These are phyloP conservation scores for Colletotrichum kahawae DNA, from an alignment of 2,329 filamentous ascomycete species.

Conservation along the genomic window DNA sequence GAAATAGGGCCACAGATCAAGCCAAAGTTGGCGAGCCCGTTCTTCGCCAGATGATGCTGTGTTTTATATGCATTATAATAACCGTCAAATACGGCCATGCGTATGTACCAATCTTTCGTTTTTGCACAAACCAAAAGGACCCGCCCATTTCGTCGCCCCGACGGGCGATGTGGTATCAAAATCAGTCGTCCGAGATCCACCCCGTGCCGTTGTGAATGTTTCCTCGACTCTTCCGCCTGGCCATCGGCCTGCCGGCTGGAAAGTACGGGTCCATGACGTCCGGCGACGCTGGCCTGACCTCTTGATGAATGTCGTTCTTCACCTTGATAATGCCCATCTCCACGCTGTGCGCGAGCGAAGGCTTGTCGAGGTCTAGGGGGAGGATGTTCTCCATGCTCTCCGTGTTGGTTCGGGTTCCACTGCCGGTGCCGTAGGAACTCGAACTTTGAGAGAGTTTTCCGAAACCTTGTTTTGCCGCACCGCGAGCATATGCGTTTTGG, in stretches of 20 bases:
- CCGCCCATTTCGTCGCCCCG: neutral
- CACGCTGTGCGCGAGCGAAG: conserved; percentile 9
- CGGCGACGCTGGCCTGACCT: neutral
- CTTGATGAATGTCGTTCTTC: neutral
- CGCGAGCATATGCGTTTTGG: conserved; percentile 8
- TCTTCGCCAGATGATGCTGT: neutral
- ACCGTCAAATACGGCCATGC: neutral
- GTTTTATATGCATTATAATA: conserved; percentile 8
- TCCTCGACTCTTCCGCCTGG: neutral
- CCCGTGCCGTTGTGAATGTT: neutral
- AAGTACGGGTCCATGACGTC: conserved; percentile 16
- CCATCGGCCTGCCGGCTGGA: conserved; percentile 10
- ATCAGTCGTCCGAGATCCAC: conserved; percentile 11
- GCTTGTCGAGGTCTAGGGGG: conserved; percentile 2
- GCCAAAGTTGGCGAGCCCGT: neutral
- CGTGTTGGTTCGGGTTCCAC: neutral
- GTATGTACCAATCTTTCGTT: neutral
- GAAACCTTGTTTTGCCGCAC: neutral
- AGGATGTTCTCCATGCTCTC: conserved; percentile 19
- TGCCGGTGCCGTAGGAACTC: neutral
- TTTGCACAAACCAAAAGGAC: neutral
- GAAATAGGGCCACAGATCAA: neutral
- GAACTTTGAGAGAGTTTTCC: conserved; percentile 8
- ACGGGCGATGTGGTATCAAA: neutral
- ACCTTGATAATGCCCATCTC: conserved; percentile 19